Base-by-base conservation (phyloP, 2,329 filamentous ascomycete species). In the Penicillium sp. region DNA sequence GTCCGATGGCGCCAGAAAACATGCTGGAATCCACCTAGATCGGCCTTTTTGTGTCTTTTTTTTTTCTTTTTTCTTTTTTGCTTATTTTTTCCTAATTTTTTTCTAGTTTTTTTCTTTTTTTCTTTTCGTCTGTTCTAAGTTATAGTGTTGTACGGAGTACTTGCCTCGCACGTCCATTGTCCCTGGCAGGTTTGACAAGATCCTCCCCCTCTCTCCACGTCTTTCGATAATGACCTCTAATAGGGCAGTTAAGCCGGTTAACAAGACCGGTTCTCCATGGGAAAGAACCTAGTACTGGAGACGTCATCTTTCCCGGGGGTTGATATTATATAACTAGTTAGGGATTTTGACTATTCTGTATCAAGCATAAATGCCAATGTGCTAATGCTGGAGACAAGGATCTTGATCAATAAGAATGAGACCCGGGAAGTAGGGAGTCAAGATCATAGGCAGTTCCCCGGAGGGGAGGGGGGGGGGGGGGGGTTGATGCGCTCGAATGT, bases 101-200 rank as follows among this genome's bases (percentile, higher is more conserved):
- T n/a, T n/a, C n/a, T n/a, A n/a, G n/a, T 42, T 56, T 54, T 42
- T 52, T 46, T 31, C 1, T 19, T 51, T 27, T 33, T 43, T 55
- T 35, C 12, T 13, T 21, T n/a, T 12, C 2, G 23, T 13, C 10
- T 45, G 40, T 45, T 57, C 64, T 63, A 59, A 65, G 67, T 56
- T 40, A 13, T 7, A 33, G 31, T 15, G 6, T 13, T 33, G 29
- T 31, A 31, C 29, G 29, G 9, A 3, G 38, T 64, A 31, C 50
- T 59, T 38, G 31, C 19, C 53, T 53, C 56, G 59, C 64, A 68
- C 60, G 58, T 65, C 60, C 59, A 25, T 47, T 38, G 64, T 67
- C 50, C 63, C 64, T 67, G 60, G 57, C 62, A 65, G 62, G 40
- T 37, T 47, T 46, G 31, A 37, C 27, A 23, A 23, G 13, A 43